Evolutionary conservation across 208 protist species (phyloP).

Genomic region (Crithidia thermophila): DNA sequence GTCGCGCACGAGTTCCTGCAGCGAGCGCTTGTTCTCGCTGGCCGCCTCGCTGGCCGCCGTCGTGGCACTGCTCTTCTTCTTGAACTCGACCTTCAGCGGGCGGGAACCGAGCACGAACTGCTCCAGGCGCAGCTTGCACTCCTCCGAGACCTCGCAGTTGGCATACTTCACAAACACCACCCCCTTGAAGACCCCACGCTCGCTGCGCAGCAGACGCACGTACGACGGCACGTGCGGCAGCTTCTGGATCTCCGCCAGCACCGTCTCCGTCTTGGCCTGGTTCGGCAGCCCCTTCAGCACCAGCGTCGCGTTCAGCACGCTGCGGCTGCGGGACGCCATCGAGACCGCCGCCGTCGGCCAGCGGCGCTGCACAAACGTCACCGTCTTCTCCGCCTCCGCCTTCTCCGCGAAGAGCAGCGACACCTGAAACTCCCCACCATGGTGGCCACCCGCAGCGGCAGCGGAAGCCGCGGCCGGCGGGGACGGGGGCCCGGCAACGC

Average conservation of each 20-base stretch:
- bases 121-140: constrained; percentile 90
- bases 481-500: background rate
- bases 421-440: constrained; percentile 47
- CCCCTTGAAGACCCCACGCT: constrained; percentile 83
- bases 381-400: constrained; percentile 65
- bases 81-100: constrained; percentile 82
- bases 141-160: constrained; percentile 90
- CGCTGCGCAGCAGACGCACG: constrained; percentile 78
- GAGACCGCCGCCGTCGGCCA: constrained; percentile 59
- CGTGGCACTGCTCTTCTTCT: constrained; percentile 61
- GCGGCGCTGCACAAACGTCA: constrained; percentile 53
- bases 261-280: constrained; percentile 61
- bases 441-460: constrained; percentile 3
- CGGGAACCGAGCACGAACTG: constrained; percentile 57
- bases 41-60: constrained; percentile 3
- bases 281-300: constrained; percentile 83
- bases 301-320: constrained; percentile 68
- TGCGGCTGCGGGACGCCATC: constrained; percentile 60
- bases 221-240: constrained; percentile 76
- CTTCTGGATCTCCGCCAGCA: constrained; percentile 64
- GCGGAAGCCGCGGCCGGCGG: background rate
- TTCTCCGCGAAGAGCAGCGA: constrained; percentile 79
- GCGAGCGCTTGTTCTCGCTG: constrained; percentile 34
- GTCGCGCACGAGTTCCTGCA: constrained; percentile 78
- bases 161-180: constrained; percentile 89